Evolutionary conservation across 208 protist genomes (phyloP).

Genomic region (Trypanosoma brucei): DNA sequence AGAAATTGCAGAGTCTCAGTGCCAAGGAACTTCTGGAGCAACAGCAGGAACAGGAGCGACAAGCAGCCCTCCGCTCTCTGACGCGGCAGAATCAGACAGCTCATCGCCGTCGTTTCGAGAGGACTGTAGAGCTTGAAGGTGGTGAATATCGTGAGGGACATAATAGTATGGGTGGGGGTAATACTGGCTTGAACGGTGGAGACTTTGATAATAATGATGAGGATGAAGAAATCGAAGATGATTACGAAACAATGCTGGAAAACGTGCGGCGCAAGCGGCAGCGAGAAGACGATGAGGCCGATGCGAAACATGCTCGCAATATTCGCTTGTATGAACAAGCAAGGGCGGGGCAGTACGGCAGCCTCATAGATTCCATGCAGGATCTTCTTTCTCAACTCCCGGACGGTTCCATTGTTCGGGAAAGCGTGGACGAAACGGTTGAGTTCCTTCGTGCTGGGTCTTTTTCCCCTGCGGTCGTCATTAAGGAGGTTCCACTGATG

Average conservation of each 20-base stretch:
- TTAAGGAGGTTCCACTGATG: conserved; percentile 58
- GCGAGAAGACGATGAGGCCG: conserved; percentile 22
- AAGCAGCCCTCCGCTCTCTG: conserved; percentile 29
- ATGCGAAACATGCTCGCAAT: conserved; percentile 13
- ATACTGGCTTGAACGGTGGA: conserved; percentile 18
- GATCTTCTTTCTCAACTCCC: conserved; percentile 32
- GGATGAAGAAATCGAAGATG: conserved; percentile 17
- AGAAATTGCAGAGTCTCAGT: conserved; percentile 44
- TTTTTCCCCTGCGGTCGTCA: conserved; percentile 42
- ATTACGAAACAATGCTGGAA: conserved; percentile 28
- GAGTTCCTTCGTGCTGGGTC: conserved; percentile 44
- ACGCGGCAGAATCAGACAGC: conserved; percentile 25
- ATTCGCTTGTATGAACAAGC: conserved; percentile 12
- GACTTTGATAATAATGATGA: conserved; percentile 9
- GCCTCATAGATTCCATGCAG: conserved; percentile 35
- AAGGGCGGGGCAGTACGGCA: conserved; percentile 19
- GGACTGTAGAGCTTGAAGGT: conserved; percentile 22
- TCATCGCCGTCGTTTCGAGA: conserved; percentile 26
- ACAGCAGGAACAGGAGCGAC: conserved; percentile 40
- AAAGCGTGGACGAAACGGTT: conserved; percentile 58
- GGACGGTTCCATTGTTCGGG: conserved; percentile 36
- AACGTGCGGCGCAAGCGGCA: conserved; percentile 22
- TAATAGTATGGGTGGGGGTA: conserved; percentile 7
- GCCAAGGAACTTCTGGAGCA: conserved; percentile 51
- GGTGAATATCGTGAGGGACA: conserved; percentile 12